A percentile compares a stretch with the other conserved stretches of the same genome.
These are phyloP conservation scores for Pseudogymnoascus sp. DNA, from an alignment of 2,329 filamentous ascomycete species.

Conservation along the genomic window DNA sequence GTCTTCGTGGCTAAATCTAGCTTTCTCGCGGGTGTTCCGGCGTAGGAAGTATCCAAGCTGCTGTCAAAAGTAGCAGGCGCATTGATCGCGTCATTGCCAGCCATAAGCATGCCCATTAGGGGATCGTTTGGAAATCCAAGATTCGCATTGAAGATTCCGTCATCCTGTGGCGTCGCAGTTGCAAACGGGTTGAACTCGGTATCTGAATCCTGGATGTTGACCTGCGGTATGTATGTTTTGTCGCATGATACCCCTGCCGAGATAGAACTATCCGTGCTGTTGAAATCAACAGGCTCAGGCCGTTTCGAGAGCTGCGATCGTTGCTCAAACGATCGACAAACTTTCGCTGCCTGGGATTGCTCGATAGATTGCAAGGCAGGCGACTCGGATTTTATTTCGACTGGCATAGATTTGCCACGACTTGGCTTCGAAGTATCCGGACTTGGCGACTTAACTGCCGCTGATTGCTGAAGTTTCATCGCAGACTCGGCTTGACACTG, in stretches of 20 bases:
- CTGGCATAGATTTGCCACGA: neutral
- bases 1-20: neutral
- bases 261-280: neutral
- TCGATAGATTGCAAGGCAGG: neutral
- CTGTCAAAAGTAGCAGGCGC: neutral
- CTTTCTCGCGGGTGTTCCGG: neutral
- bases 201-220: neutral
- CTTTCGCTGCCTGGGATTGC: neutral
- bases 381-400: slow-evolving; percentile 1
- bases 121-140: neutral
- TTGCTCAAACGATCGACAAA: neutral
- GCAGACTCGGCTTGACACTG: neutral
- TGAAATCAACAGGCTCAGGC: neutral
- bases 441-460: neutral
- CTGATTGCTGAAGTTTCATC: neutral
- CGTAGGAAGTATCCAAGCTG: neutral
- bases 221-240: neutral
- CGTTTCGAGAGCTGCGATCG: neutral
- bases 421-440: neutral
- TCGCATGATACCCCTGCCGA: neutral
- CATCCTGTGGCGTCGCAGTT: neutral
- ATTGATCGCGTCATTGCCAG: neutral
- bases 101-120: neutral
- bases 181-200: slow-evolving; percentile 1
- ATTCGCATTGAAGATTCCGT: neutral